Base-by-base conservation (phyloP, 1,284 basidiomycete genomes). In the Sporisorium exsertum region DNA sequence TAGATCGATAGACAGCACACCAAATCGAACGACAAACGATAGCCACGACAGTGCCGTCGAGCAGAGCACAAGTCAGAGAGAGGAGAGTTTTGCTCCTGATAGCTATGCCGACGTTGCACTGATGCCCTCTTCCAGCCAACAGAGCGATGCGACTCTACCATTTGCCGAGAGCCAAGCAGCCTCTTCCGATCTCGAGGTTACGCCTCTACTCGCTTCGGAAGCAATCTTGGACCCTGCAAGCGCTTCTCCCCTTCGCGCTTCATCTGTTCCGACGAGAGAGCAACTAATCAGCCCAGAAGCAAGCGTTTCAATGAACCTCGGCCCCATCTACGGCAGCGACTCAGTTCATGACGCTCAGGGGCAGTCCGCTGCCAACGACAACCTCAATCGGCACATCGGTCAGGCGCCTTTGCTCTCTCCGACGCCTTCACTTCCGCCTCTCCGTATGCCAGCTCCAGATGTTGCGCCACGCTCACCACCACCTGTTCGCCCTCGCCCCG, bases 401-500 rank as follows among this genome's bases (percentile, higher is more conserved):
- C 12, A 3, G 16, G 51, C 35, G 12, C 13, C 22, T 13, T n/a
- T 16, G 2, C 13, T 18, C 9, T 46, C 62, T 22, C n/a, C 50
- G 18, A 53, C 58, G 13, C 68, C 62, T 32, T 54, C 58, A 2
- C 51, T 61, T 2, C 27, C 62, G n/a, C 58, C 68, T 0, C 68
- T 71, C 13, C 62, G 62, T 22, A 64, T 64, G 12, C 54, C 67
- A 15, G 18, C 6, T 49, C 58, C 49, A 18, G 35, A 13, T 20
- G 40, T 20, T 24, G 52, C 51, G 10, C 43, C 52, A 27, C 29
- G 20, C 27, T 13, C 49, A 29, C n/a, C 51, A 5, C 52, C 26
- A 42, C 18, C 33, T 13, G 5, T 43, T 16, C 29, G 20, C 2
- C 33, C 9, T 16, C 29, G 20, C 2, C 33, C 9, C 9, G 18